Evolutionary conservation across 176 grass and related monocot genomes (phyloP), one percentile per base, ranked within the genome.

Genomic region (Paspalum vaginatum): DNA sequence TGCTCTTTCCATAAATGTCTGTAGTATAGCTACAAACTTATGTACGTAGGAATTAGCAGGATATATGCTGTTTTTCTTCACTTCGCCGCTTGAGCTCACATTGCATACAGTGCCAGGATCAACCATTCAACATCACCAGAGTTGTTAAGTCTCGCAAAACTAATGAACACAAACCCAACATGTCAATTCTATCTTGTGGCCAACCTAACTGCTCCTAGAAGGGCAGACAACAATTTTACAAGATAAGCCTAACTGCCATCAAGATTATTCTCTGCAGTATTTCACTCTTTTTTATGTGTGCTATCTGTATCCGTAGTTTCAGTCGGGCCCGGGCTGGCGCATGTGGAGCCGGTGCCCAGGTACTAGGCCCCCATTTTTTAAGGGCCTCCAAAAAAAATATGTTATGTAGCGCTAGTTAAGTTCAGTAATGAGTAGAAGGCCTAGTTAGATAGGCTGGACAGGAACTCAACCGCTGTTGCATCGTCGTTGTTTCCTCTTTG

Each of bases 191-290:
- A 40, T 41, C 58, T 50, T 47, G 41, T 58, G n/a, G 37, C 39
- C 57, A 72, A 66, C 43, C 80, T 49, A 77, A 82, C 65, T 64
- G 24, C 56, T 76, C 46, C 72, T 65, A 57, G 21, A 46, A 65
- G 20, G 12, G 47, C 27, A 87, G 27, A 49, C 15, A 59, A 20
- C 72, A 85, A 27, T 64, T 38, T 44, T 76, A 72, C 74, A 49
- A 13, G 20, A 72, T 38, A 73, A 43, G 22, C 25, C 22, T 82
- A 77, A 57, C 26, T 41, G 64, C 8, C 5, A 46, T 69, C 32
- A 46, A 21, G 38, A 83, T 78, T 74, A 58, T 88, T 69, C 38
- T 85, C 43, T 45, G 64, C 53, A 46, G 54, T 47, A 85, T 61
- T 82, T 62, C 40, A 83, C 20, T 61, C 41, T 84, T 75, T 61